Evolutionary conservation across 139 green algal species (phyloP), one percentile per base, ranked within the genome.

Genomic region (Yamagishiella unicocca): DNA sequence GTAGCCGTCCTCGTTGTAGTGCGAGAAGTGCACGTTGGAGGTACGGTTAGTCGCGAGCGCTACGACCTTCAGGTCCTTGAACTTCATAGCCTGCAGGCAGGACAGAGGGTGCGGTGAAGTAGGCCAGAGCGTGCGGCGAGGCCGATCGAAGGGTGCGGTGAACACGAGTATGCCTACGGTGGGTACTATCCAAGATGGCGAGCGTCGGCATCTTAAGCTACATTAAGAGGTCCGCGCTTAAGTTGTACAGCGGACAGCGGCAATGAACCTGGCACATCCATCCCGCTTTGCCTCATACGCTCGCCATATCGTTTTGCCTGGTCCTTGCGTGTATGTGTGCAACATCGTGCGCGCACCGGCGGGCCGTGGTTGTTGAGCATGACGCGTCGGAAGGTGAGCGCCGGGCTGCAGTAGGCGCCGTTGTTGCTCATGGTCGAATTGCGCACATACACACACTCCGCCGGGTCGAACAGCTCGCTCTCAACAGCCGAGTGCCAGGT

Each of bases 1-100:
- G 84, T 95, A 93, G 29, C 91, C 90, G 29, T 85, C 25, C 83
- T 93, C 91, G 74, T 93, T 93, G 74, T 94, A 93, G 22, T 90
- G 68, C 0, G 87, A 76, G 35, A 86, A 86, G 74, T 92, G 64
- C 12, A 86, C 84, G 8, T 61, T 19, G 1, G 72, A 82, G 46
- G 87, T 84, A 42, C 66, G 81, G 77, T 90, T 91, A 19, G 83
- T 82, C n/a, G 72, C 45, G 24, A 54, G 31, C 25, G 38, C 33
- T 46, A 68, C 58, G 4, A 78, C 38, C 17, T 38, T 58, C 46
- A 87, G 71, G 54, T 70, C 42, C 58, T 58, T 89, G 87, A 85
- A 90, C 14, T 53, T 66, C 1, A 89, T 50, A 4, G 72, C 29
- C 72, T 80, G 43, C 72, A 45, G 64, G 50, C 12, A 12, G 58